Conservation (phyloP, 2,329 filamentous ascomycete genomes). For the Aureobasidium mangrovei region DNA sequence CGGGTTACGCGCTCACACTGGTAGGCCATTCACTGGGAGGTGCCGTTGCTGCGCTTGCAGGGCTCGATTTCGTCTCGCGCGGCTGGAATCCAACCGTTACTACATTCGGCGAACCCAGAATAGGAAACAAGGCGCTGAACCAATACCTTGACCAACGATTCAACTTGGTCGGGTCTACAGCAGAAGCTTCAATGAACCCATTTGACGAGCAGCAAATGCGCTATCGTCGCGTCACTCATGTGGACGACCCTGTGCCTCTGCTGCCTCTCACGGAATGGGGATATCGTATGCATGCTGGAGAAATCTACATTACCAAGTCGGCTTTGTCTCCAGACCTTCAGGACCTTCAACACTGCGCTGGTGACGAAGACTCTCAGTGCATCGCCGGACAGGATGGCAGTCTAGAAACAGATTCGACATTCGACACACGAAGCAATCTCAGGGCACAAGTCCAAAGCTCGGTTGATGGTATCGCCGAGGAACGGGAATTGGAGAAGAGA, state of each 20-base stretch:
- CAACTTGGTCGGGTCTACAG: conserved; percentile 18
- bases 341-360: conserved; percentile 64
- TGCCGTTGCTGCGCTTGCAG: conserved; percentile 80
- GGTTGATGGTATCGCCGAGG: background rate
- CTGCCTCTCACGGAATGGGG: conserved; percentile 84
- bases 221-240: conserved; percentile 77
- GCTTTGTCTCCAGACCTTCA: conserved; percentile 57
- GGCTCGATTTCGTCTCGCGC: conserved; percentile 67
- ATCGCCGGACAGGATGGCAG: conserved; percentile 50
- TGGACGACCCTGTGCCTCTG: conserved; percentile 78
- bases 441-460: background rate
- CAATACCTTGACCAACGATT: conserved; percentile 48
- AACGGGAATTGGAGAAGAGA: background rate
- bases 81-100: conserved; percentile 72
- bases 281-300: conserved; percentile 74
- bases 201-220: conserved; percentile 20
- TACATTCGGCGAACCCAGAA: conserved; percentile 80
- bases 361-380: conserved; percentile 63
- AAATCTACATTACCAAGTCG: conserved; percentile 72
- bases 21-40: conserved; percentile 90
- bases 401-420: conserved; percentile 18
- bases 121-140: conserved; percentile 47
- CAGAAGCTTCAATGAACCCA: conserved; percentile 20
- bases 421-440: background rate
- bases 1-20: conserved; percentile 64